A percentile compares a stretch with the other conserved stretches of the same genome.
These are phyloP conservation scores for Colletotrichum abscissum DNA, from an alignment of 2,329 filamentous ascomycete genomes.

Conservation along the genomic window DNA sequence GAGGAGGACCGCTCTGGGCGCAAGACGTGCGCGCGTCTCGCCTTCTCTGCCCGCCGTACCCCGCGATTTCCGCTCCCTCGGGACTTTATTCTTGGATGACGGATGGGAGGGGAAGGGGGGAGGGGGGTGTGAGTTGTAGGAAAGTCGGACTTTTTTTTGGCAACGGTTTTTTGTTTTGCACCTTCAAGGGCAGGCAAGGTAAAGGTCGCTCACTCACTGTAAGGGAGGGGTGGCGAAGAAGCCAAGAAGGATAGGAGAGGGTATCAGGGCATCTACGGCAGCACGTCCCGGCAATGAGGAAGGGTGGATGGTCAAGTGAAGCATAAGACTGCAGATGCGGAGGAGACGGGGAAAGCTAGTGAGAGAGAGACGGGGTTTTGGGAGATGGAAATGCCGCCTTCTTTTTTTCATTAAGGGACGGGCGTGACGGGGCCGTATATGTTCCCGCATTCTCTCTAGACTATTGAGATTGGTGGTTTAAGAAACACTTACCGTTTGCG, in stretches of 20 bases:
- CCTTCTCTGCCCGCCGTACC: constrained; percentile 11
- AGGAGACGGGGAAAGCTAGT: background rate
- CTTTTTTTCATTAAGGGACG: background rate
- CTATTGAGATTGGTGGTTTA: background rate
- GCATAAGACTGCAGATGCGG: no score
- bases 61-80: constrained; percentile 28
- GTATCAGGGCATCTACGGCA: background rate
- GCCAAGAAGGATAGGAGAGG: background rate
- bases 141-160: background rate
- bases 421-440: background rate
- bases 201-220: background rate
- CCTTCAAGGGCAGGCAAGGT: background rate
- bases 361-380: background rate
- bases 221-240: background rate
- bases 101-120: background rate
- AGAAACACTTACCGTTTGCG: no score
- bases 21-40: background rate
- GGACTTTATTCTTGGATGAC: background rate
- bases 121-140: background rate
- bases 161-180: background rate
- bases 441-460: background rate
- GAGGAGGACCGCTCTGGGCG: background rate
- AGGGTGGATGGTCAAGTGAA: background rate
- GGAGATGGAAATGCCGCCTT: background rate
- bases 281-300: background rate